Evolutionary conservation across 257 asterid species (phyloP).

Genomic region (Nicotiana knightiana): DNA sequence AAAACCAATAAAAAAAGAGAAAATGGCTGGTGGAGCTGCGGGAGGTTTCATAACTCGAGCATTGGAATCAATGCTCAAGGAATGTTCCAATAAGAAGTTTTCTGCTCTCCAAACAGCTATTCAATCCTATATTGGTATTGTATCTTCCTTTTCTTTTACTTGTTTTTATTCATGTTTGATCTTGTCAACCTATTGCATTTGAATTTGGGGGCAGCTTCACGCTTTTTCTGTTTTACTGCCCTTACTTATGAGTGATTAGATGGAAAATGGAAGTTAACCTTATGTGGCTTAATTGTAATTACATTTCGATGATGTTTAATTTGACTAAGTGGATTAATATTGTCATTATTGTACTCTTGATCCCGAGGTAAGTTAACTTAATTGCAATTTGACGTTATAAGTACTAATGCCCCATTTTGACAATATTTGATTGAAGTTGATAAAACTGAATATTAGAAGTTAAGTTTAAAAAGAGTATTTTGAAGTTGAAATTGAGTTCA

Average conservation of each 20-base stretch:
- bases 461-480: not conserved
- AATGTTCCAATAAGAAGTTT: constrained; percentile 66
- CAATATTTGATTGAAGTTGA: not conserved
- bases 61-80: constrained; percentile 92
- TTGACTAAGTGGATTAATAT: not conserved
- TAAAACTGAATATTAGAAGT: too few species aligned
- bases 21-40: constrained; percentile 88
- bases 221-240: not conserved
- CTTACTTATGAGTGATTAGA: not conserved
- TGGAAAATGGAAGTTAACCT: not conserved
- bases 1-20: constrained; percentile 12
- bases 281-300: not conserved
- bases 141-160: not conserved
- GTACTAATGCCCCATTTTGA: not conserved
- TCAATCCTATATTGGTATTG: constrained; percentile 64
- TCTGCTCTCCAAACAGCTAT: constrained; percentile 60
- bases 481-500: not conserved
- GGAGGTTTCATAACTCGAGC: constrained; percentile 96
- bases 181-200: not conserved
- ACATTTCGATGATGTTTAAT: not conserved
- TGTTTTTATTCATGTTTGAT: not conserved
- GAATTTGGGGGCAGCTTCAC: not conserved
- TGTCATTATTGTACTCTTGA: not conserved
- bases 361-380: not conserved
- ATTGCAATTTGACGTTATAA: not conserved